A percentile compares a stretch with the other conserved stretches of the same genome.
Conservation (phyloP, 2,329 filamentous ascomycete genomes). For the Cladosporium sp. region DNA sequence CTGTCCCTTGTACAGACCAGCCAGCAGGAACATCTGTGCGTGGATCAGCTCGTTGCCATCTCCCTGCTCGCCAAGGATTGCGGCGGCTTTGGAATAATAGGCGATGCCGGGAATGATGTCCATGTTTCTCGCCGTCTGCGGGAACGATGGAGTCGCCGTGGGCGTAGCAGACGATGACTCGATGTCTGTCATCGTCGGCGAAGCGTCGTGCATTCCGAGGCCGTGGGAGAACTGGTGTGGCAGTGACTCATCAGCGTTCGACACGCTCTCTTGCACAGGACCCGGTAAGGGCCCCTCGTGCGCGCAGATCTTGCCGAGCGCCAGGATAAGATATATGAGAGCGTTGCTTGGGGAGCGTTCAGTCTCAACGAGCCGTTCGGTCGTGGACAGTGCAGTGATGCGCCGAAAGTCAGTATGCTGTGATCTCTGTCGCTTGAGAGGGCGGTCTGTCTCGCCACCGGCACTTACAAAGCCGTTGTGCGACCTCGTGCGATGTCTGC, state of each 20-base stretch:
- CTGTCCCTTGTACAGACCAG: conserved; percentile 85
- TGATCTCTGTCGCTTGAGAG: conserved; percentile 29
- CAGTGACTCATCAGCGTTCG: conserved; percentile 33
- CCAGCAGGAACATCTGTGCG: conserved; percentile 79
- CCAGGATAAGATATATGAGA: conserved; percentile 75
- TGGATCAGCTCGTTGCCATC: conserved; percentile 77
- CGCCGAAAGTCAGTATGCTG: conserved; percentile 15
- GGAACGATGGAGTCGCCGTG: conserved; percentile 28
- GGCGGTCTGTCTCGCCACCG: conserved; percentile 21
- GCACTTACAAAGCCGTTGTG: conserved; percentile 23
- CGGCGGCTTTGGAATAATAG: conserved; percentile 81
- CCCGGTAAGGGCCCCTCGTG: conserved; percentile 49
- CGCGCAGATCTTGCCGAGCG: conserved; percentile 79
- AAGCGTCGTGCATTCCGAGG: conserved; percentile 21
- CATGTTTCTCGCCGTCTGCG: conserved; percentile 39
- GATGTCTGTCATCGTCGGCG: conserved; percentile 26
- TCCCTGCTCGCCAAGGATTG: conserved; percentile 80
- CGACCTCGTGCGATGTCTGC: conserved; percentile 9
- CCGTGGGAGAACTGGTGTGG: conserved; percentile 24
- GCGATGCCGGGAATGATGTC: conserved; percentile 85
- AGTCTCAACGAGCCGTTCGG: conserved; percentile 24
- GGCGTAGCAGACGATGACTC: conserved; percentile 38
- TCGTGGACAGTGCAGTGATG: not conserved
- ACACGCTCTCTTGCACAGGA: conserved; percentile 50
- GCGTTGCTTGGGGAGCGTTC: conserved; percentile 74